Evolutionary conservation across 2,329 filamentous ascomycete genomes (phyloP).

Genomic region (Colletotrichum sp.): DNA sequence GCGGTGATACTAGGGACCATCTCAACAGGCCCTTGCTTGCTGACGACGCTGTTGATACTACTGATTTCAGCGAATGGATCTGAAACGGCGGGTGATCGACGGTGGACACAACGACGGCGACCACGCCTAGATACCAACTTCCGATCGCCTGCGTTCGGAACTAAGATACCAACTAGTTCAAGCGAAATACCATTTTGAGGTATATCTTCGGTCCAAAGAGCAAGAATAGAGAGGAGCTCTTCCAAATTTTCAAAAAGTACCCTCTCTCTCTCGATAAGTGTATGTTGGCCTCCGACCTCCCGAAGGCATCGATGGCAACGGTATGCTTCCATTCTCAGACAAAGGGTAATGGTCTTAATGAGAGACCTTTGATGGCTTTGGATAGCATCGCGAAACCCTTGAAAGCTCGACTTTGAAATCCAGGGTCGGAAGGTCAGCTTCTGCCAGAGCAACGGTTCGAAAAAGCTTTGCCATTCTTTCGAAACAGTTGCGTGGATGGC

Average conservation of each 20-base stretch:
- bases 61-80: background rate
- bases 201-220: background rate
- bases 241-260: background rate
- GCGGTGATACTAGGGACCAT: background rate
- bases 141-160: background rate
- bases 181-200: background rate
- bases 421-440: background rate
- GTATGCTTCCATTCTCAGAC: background rate
- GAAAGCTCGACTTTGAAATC: background rate
- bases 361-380: background rate
- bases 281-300: background rate
- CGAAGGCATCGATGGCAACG: background rate
- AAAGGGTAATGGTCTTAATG: background rate
- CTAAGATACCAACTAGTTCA: background rate
- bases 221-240: background rate
- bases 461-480: background rate
- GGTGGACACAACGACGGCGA: background rate
- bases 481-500: background rate
- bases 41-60: background rate
- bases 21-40: background rate
- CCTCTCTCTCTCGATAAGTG: background rate
- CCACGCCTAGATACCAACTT: background rate
- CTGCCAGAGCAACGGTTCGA: background rate
- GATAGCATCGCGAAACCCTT: background rate
- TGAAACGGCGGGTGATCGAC: background rate